phyloP scores from a whole-genome alignment of 139 green algal species.

The Diplosphaera chodatii region DNA sequence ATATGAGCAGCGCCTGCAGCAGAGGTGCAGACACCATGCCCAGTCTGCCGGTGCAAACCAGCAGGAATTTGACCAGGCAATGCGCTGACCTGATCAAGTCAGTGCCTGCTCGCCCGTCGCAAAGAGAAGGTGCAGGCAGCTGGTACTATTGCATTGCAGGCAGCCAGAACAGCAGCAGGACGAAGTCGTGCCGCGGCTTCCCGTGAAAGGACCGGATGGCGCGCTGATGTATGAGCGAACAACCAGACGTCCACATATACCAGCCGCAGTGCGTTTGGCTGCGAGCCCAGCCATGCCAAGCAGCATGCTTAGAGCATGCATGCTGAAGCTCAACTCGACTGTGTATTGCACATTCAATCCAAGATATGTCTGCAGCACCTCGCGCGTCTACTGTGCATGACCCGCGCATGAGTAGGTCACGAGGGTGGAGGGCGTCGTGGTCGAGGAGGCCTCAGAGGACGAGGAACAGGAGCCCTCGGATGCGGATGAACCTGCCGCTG shows the following conservation, averaged over 20 bases:
- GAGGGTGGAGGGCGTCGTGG: conserved; percentile 6
- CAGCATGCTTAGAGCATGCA: too few species aligned
- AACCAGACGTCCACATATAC: neutral
- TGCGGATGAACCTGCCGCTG: neutral
- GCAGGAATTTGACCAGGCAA: too few species aligned
- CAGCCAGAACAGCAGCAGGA: conserved; percentile 2
- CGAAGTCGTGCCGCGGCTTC: conserved; percentile 22
- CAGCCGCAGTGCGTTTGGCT: neutral
- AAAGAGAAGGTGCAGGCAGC: neutral
- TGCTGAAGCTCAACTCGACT: too few species aligned
- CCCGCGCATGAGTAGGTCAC: neutral
- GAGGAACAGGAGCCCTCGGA: neutral
- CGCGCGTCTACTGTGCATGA: too few species aligned
- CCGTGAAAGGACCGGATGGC: conserved; percentile 46
- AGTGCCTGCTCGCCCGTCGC: too few species aligned
- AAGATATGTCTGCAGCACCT: too few species aligned
- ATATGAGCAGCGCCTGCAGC: neutral
- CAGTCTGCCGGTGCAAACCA: too few species aligned
- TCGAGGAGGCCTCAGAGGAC: conserved; percentile 2
- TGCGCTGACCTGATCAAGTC: too few species aligned
- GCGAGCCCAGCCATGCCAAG: too few species aligned
- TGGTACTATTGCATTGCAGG: neutral
- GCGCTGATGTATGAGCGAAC: conserved; percentile 34
- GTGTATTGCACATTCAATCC: too few species aligned
- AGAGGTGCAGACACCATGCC: too few species aligned